These are phyloP conservation scores for Vitis amurensis DNA, from an alignment of 164 flowering plant genomes.

Conservation along the genomic window DNA sequence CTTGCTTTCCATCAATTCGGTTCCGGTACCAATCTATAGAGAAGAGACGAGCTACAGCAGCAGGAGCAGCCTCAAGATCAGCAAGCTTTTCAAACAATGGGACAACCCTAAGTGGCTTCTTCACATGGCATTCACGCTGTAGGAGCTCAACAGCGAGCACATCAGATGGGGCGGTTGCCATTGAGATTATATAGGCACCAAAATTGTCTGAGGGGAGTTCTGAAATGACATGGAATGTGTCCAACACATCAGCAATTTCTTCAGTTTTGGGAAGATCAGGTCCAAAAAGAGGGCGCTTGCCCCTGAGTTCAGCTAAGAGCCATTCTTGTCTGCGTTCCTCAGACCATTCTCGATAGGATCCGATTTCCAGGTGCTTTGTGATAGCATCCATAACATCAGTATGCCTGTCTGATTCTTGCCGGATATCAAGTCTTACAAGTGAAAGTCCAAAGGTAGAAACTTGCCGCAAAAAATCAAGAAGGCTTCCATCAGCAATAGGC, in stretches of 20 bases:
- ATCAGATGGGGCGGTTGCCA: constrained; percentile 74
- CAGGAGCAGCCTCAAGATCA: constrained; percentile 84
- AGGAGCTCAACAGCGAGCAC: constrained; percentile 68
- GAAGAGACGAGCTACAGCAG: constrained; percentile 57
- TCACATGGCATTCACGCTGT: constrained; percentile 55
- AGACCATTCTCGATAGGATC: constrained; percentile 50
- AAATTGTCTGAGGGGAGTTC: constrained; percentile 59
- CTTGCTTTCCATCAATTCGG: constrained; percentile 87
- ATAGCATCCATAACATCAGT: constrained; percentile 94
- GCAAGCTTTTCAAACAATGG: constrained; percentile 93
- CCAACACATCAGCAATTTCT: constrained; percentile 58
- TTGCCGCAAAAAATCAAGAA: constrained; percentile 92
- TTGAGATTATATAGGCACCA: constrained; percentile 88
- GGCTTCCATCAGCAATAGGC: constrained; percentile 94
- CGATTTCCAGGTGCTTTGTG: constrained; percentile 71
- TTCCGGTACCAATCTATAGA: constrained; percentile 58
- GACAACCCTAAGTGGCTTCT: constrained; percentile 70
- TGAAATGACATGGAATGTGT: constrained; percentile 51
- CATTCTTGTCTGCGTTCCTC: constrained; percentile 61
- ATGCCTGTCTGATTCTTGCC: constrained; percentile 96
- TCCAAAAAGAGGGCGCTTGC: constrained; percentile 64
- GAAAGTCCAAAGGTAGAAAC: constrained; percentile 94
- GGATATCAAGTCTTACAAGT: constrained; percentile 85
- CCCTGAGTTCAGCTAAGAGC: constrained; percentile 52
- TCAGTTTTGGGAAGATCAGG: constrained; percentile 61